These are phyloP conservation scores for Fusarium nelsonii DNA, from an alignment of 2,329 filamentous ascomycete genomes.

Conservation along the genomic window DNA sequence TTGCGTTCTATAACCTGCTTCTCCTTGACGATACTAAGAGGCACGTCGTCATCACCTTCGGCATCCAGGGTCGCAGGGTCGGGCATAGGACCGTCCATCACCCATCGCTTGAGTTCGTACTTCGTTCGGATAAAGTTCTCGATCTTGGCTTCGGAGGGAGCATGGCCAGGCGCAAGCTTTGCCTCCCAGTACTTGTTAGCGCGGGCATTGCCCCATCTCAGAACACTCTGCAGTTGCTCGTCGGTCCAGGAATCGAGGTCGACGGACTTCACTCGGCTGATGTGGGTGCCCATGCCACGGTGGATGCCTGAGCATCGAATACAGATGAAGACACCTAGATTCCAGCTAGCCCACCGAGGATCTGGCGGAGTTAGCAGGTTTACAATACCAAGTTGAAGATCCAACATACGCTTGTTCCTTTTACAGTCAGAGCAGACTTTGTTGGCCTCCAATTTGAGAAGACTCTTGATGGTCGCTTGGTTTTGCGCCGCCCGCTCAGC, in stretches of 20 bases:
- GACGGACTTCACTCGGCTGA: slow-evolving; percentile 97
- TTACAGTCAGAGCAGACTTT: slow-evolving; percentile 99
- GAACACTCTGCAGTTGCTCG: slow-evolving; percentile 92
- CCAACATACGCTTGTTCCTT: slow-evolving; percentile 88
- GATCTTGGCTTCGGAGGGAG: slow-evolving; percentile 96
- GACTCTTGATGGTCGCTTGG: slow-evolving; percentile 90
- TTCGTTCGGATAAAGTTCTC: slow-evolving; percentile 99
- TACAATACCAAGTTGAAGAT: not conserved
- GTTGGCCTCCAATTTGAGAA: slow-evolving; percentile 94
- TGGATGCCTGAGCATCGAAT: slow-evolving; percentile 99
- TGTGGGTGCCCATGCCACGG: slow-evolving; percentile 98
- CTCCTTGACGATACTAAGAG: slow-evolving; percentile 72
- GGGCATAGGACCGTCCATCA: slow-evolving; percentile 97
- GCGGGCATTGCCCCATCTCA: slow-evolving; percentile 95
- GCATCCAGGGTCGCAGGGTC: slow-evolving; percentile 89
- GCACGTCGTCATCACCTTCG: slow-evolving; percentile 87
- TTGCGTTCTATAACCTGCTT: slow-evolving; percentile 73
- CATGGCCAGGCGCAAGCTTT: slow-evolving; percentile 89
- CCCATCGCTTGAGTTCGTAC: slow-evolving; percentile 98
- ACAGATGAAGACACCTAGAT: slow-evolving; percentile 95
- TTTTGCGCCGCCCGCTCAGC: slow-evolving; percentile 94
- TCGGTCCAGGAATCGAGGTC: slow-evolving; percentile 99
- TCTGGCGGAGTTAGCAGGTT: slow-evolving; percentile 64
- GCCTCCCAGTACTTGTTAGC: slow-evolving; percentile 99
- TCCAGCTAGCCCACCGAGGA: slow-evolving; percentile 99